phyloP scores from a whole-genome alignment of 2,329 filamentous ascomycete species.

The Bipolaris sorokiniana region DNA sequence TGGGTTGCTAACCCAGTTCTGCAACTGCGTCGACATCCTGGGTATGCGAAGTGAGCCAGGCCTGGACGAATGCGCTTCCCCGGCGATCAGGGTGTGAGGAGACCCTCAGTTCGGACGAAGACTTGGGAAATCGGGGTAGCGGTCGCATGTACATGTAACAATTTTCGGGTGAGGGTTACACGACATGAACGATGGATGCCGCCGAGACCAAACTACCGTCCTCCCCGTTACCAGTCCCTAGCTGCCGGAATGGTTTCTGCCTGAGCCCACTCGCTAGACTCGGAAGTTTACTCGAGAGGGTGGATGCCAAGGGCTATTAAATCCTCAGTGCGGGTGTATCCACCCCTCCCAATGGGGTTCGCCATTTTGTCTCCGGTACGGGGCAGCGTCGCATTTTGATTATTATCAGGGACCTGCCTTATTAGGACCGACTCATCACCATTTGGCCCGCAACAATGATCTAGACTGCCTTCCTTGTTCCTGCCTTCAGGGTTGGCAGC shows the following conservation, averaged over 20 bases:
- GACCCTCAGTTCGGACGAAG: not conserved
- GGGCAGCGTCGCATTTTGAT: not conserved
- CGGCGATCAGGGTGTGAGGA: not conserved
- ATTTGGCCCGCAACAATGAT: not conserved
- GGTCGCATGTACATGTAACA: not conserved
- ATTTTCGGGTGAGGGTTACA: not conserved
- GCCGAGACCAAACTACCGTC: not conserved
- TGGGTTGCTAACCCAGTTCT: slow-evolving; percentile 9
- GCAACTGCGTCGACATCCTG: slow-evolving; percentile 6
- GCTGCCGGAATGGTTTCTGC: not conserved
- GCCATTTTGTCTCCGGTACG: not conserved
- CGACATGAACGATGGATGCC: not conserved
- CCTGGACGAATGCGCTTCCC: not conserved
- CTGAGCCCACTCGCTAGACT: not conserved
- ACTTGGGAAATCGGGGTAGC: not conserved
- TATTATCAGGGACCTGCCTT: not conserved
- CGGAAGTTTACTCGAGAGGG: not conserved
- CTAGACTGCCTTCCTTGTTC: not conserved
- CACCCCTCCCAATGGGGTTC: not conserved
- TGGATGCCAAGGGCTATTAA: not conserved
- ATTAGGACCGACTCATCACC: not conserved
- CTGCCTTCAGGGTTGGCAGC: not conserved
- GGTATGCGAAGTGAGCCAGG: not conserved
- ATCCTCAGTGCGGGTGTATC: not conserved
- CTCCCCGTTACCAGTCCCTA: not conserved